A percentile compares a stretch with the other conserved stretches of the same genome.
Evolutionary conservation across 257 asterid genomes (phyloP).

Genomic region (Nicotiana undulata): DNA sequence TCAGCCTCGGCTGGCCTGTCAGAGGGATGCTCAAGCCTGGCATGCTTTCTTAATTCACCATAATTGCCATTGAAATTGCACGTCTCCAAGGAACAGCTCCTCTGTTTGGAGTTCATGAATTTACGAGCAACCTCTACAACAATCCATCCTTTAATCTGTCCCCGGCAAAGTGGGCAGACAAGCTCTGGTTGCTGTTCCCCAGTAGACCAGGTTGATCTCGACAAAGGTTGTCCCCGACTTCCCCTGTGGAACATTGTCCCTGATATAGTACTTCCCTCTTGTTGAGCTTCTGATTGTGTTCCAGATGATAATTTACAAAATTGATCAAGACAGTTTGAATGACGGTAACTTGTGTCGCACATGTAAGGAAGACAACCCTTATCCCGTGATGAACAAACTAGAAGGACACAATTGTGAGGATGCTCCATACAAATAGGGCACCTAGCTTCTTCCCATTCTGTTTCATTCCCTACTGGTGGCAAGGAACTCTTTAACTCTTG

Average conservation of each 20-base stretch:
- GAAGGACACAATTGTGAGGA: constrained; percentile 59
- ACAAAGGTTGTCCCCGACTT: constrained; percentile 1
- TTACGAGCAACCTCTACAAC: constrained; percentile 39
- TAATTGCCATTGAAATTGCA: constrained; percentile 57
- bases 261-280: not conserved
- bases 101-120: constrained; percentile 44
- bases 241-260: not conserved
- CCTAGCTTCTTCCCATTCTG: constrained; percentile 63
- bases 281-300: constrained; percentile 10
- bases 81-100: constrained; percentile 61
- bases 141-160: constrained; percentile 40
- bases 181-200: constrained; percentile 19
- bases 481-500: constrained; percentile 14
- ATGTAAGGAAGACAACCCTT: constrained; percentile 72
- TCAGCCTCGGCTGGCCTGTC: constrained; percentile 49
- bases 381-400: constrained; percentile 51
- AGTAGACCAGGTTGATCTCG: constrained; percentile 2
- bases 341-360: constrained; percentile 82
- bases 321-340: constrained; percentile 70
- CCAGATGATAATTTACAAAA: constrained; percentile 33
- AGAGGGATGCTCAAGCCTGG: constrained; percentile 54
- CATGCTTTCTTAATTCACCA: constrained; percentile 62
- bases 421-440: constrained; percentile 76
- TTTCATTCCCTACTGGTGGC: constrained; percentile 31
- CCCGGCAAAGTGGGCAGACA: constrained; percentile 77